A percentile compares a stretch with the other conserved stretches of the same genome.
Conservation (phyloP, 2,329 filamentous ascomycete species). For the Whalleya microplaca region DNA sequence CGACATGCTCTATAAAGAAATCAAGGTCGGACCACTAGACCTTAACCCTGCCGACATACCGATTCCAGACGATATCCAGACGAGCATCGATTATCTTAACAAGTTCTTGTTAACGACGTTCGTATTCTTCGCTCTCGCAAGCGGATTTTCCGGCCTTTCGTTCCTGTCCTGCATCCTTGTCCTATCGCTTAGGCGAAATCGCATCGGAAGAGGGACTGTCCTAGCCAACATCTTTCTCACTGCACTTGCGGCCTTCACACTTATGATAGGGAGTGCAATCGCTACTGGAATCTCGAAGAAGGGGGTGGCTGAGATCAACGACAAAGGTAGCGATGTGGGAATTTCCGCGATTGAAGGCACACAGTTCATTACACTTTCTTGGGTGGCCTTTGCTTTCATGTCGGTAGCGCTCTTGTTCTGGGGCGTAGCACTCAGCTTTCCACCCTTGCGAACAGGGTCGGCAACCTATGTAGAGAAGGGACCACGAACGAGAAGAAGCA, state of each 20-base stretch:
- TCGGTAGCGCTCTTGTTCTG: constrained; percentile 45
- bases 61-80: constrained; percentile 48
- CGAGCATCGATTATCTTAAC: constrained; percentile 55
- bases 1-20: constrained; percentile 49
- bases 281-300: constrained; percentile 46
- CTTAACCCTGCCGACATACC: constrained; percentile 51
- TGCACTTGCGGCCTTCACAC: constrained; percentile 40
- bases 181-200: constrained; percentile 28
- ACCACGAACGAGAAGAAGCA: not conserved
- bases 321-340: constrained; percentile 48
- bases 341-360: constrained; percentile 47
- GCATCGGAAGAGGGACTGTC: constrained; percentile 23
- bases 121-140: constrained; percentile 51
- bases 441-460: not conserved
- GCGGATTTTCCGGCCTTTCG: constrained; percentile 46
- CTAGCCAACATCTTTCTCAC: constrained; percentile 45
- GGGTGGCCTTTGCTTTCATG: constrained; percentile 53
- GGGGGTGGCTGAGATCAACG: constrained; percentile 47
- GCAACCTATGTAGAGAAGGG: constrained; percentile 8
- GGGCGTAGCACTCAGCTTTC: constrained; percentile 31
- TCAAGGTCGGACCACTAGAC: constrained; percentile 48
- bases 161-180: constrained; percentile 45
- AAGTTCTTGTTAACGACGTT: constrained; percentile 51
- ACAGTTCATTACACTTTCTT: constrained; percentile 51
- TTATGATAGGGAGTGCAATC: constrained; percentile 48